Evolutionary conservation across 768 basidiomycete species (phyloP).

Genomic region (Suillus occidentalis): DNA sequence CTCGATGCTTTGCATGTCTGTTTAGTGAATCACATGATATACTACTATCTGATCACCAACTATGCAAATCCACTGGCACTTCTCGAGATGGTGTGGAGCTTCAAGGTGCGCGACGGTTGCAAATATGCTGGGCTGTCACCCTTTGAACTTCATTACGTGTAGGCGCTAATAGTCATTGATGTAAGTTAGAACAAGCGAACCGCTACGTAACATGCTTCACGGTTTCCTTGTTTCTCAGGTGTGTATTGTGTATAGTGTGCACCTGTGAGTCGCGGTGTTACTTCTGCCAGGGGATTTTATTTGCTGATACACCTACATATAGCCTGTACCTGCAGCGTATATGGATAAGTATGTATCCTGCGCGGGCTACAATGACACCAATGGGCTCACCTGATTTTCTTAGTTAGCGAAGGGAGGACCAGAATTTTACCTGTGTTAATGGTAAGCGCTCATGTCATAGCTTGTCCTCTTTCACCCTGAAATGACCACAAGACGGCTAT

Average conservation of each 20-base stretch:
- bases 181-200: neutral
- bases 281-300: neutral
- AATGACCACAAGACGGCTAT: neutral
- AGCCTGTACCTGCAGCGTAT: neutral
- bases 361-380: neutral
- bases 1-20: conserved; percentile 58
- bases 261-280: neutral
- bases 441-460: neutral
- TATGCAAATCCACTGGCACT: conserved; percentile 50
- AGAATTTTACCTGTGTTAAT: neutral
- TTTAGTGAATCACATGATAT: conserved; percentile 54
- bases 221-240: neutral
- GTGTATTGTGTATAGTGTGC: neutral
- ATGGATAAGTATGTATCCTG: neutral
- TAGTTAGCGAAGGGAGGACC: neutral
- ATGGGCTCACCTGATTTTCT: neutral
- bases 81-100: conserved; percentile 48
- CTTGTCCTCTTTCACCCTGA: neutral
- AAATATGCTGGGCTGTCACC: neutral
- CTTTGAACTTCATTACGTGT: neutral
- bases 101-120: neutral
- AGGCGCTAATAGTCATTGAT: neutral
- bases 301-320: neutral
- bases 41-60: conserved; percentile 58
- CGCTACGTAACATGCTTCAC: neutral